Base-by-base conservation (phyloP, 805 yeast species). In the Cyberlindnera xishuangbannaensis region DNA sequence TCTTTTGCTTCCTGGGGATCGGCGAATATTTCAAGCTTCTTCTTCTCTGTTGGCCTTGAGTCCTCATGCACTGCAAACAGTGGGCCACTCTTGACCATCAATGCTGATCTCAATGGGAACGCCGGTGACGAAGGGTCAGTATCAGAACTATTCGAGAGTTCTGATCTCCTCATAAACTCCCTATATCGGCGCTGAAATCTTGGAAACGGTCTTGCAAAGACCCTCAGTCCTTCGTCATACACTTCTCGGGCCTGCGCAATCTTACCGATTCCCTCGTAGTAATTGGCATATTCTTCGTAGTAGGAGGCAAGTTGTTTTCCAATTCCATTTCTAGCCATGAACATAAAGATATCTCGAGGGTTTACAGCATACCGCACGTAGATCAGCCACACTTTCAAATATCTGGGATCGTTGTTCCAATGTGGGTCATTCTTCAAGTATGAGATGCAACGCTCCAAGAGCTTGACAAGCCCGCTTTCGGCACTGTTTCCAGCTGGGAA, bases 351-450 rank as follows among this genome's bases (percentile, higher is more conserved):
- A 34, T 81, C 88, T 26, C 74, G 62, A 0, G 88, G 87, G 12
- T 79, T 69, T 39, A 79, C 84, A 2, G 82, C 70, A 48, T 70
- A 77, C 16, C 68, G 71, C 7, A 83, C 74, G 53, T 85, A 87
- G 44, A 76, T 77, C 25, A 88, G 56, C 97, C 98, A 90, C 2
- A 87, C 68, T 41, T 68, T 71, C 31, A 90, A 56, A 50, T 83
- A 87, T 30, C 97, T 60, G 1, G 90, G 76, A 53, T 90, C 97
- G 53, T 88, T 81, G 39, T 76, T 78, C 54, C 87, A 90, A 40
- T 74, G 76, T 1, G 59, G 58, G 20, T 69, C 71, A 44, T 81
- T 83, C 47, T 77, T 65, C 51, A 85, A 83, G 39, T 66, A 67
- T 25, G 76, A 69, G 0, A 94, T 78, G 45, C 92, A 81, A 29